phyloP scores from a whole-genome alignment of 257 asterid genomes.

The Fraxinus cuspidata region DNA sequence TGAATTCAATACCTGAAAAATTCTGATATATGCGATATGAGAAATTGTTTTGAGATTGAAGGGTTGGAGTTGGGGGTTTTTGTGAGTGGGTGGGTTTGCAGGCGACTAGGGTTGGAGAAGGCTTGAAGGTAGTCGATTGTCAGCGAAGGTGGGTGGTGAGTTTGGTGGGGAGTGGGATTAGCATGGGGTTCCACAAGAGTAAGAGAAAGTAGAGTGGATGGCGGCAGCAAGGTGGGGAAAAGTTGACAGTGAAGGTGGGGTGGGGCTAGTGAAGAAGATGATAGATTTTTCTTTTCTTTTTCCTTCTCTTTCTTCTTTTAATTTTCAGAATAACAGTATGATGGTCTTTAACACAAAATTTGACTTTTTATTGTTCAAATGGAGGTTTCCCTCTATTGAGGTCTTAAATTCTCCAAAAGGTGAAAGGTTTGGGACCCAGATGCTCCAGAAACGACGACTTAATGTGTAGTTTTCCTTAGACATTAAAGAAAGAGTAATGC shows the following conservation, averaged over 20 bases:
- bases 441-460: not conserved
- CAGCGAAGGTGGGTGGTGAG: not conserved
- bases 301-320: not conserved
- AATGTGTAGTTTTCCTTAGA: not conserved
- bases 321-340: not conserved
- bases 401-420: not conserved
- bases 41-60: not conserved
- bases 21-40: not conserved
- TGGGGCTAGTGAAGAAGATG: not conserved
- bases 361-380: not conserved
- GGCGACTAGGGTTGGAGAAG: not conserved
- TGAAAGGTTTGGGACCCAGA: not conserved
- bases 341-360: not conserved
- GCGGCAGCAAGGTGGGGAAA: not conserved
- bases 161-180: not conserved
- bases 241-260: not conserved
- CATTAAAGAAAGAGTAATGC: too few relatives aligned
- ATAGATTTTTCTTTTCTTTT: not conserved
- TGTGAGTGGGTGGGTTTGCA: not conserved
- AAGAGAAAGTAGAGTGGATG: not conserved
- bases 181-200: not conserved
- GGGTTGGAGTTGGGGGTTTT: not conserved
- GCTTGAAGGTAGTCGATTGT: not conserved
- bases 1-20: not conserved
- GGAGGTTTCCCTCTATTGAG: not conserved